Conservation (phyloP, 805 yeast species). For the Starmerella bombi region DNA sequence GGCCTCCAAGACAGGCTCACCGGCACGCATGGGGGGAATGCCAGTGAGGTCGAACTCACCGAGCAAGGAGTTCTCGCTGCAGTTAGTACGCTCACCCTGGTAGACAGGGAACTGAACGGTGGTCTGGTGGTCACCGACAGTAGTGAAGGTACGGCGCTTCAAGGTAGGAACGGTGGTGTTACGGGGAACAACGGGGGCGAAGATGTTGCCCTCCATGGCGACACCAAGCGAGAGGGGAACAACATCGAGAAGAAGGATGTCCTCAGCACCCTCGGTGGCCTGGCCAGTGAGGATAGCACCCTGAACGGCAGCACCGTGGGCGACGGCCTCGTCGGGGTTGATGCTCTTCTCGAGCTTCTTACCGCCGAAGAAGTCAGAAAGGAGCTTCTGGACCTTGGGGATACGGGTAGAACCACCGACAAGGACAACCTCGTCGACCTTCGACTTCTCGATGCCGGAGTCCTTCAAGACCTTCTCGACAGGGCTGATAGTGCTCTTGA, state of each 20-base stretch:
- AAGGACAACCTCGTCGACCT: slow-evolving; percentile 85
- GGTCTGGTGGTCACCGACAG: slow-evolving; percentile 97
- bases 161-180: slow-evolving; percentile 98
- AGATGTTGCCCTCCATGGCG: slow-evolving; percentile 98
- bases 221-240: slow-evolving; percentile 98
- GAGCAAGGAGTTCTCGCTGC: slow-evolving; percentile 90
- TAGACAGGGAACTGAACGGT: slow-evolving; percentile 97
- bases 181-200: slow-evolving; percentile 98
- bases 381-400: slow-evolving; percentile 92
- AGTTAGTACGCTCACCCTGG: slow-evolving; percentile 99
- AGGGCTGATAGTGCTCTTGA: slow-evolving; percentile 88
- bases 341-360: slow-evolving; percentile 92
- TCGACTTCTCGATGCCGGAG: slow-evolving; percentile 69
- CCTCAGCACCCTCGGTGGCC: slow-evolving; percentile 83
- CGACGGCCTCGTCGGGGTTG: slow-evolving; percentile 99
- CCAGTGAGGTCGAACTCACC: slow-evolving; percentile 98
- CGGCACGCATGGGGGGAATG: slow-evolving; percentile 97
- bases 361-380: slow-evolving; percentile 91
- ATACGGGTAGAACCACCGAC: slow-evolving; percentile 99
- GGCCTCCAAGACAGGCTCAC: slow-evolving; percentile 98
- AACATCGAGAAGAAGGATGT: slow-evolving; percentile 88
- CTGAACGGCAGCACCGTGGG: slow-evolving; percentile 99
- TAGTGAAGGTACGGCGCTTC: slow-evolving; percentile 97
- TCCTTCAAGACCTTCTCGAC: slow-evolving; percentile 93
- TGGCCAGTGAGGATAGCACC: slow-evolving; percentile 97